Base-by-base conservation (phyloP, 106 monocot genomes). In the Iris macrosiphon region DNA sequence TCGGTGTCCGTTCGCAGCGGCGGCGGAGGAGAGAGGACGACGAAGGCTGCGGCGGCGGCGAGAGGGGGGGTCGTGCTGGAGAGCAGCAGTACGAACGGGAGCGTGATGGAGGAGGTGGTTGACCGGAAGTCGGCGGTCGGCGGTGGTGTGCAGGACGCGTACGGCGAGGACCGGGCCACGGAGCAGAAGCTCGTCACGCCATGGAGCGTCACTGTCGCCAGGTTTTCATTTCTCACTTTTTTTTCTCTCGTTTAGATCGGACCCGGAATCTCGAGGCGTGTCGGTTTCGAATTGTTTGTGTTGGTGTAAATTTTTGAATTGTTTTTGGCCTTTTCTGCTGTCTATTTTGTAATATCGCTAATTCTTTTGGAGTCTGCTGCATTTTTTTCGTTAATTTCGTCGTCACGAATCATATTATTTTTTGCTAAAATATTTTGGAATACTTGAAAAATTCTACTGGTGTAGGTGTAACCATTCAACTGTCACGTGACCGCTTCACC, bases 161-260 rank as follows among this genome's bases (percentile, higher is more conserved):
- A 81, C 59, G 81, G 72, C 52, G 81, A 81, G 53, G 81, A 68
- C 59, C 61, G 75, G 8, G 75, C 71, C 70, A 76, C 63, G 2
- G 81, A 75, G 72, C 71, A 75, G 22, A 71, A 75, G 57, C 41
- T 55, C 47, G 60, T 81, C 59, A 75, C 75, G 20, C 81, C 81
- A 21, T 81, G 75, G 75, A 63, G 58, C 27, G 47, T 81, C 61
- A 63, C 75, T 32, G 50, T 81, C 39, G 81, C 75, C 18, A 81
- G 81, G 81, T 82, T 50, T 48, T 8, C 0, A 25, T 45, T 20
- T 7, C 16, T 11, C 16, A 2, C 8, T 56, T 61, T 22, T 55
- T 19, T 45, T 30, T 35, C n/a, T 37, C 13, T 58, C 39, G 31
- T 3, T 22, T 18, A 20, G 2, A 20, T 4, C 1, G 13, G 20